phyloP scores from a whole-genome alignment of 768 basidiomycete genomes.

The Rhizopogon salebrosus region DNA sequence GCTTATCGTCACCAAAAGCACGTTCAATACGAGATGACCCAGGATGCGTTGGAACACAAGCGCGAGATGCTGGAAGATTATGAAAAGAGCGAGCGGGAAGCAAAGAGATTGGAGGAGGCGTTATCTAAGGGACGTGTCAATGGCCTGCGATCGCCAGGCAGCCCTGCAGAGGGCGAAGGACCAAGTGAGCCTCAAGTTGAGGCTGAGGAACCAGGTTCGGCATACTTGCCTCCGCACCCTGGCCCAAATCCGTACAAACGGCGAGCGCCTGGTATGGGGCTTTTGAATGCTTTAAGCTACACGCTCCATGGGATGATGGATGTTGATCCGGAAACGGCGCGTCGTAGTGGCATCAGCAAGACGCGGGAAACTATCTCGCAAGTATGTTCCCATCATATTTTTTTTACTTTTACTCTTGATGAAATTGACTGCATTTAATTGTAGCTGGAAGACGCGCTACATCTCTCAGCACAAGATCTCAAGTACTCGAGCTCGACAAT shows the following conservation, averaged over 20 bases:
- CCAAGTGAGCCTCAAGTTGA: slow-evolving; percentile 22
- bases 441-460: slow-evolving; percentile 93
- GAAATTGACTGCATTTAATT: slow-evolving; percentile 11
- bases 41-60: slow-evolving; percentile 82
- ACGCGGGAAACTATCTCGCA: slow-evolving; percentile 94
- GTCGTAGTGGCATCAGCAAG: slow-evolving; percentile 90
- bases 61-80: slow-evolving; percentile 82
- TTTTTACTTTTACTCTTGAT: slow-evolving; percentile 6
- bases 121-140: slow-evolving; percentile 53
- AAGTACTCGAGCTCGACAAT: slow-evolving; percentile 96
- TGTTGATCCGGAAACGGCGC: slow-evolving; percentile 92
- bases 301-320: slow-evolving; percentile 99
- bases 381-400: slow-evolving; percentile 37
- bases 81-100: slow-evolving; percentile 90
- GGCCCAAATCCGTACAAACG: slow-evolving; percentile 64
- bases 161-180: slow-evolving; percentile 23
- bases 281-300: slow-evolving; percentile 88
- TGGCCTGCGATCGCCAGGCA: slow-evolving; percentile 20
- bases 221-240: slow-evolving; percentile 72
- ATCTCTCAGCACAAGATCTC: slow-evolving; percentile 87
- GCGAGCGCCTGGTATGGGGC: slow-evolving; percentile 73
- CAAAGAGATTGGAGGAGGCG: slow-evolving; percentile 83
- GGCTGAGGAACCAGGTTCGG: slow-evolving; percentile 38
- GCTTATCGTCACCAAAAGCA: slow-evolving; percentile 97
- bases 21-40: slow-evolving; percentile 95